Evolutionary conservation across 2,329 filamentous ascomycete species (phyloP).

Genomic region (Penicillium polonicum): DNA sequence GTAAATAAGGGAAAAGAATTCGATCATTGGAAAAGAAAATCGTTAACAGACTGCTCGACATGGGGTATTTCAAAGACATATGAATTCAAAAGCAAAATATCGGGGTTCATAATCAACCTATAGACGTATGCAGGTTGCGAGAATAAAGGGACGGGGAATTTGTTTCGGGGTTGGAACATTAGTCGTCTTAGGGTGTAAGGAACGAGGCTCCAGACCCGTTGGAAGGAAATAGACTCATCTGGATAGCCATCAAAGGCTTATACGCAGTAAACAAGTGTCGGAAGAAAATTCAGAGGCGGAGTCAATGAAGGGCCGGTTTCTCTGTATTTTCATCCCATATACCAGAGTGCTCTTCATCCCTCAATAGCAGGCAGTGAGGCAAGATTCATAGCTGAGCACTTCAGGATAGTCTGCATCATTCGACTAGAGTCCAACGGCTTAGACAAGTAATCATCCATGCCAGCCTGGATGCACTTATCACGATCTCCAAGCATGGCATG

Average conservation of each 20-base stretch:
- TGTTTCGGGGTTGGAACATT: too few relatives aligned
- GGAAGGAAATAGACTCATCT: neutral
- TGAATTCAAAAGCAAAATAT: neutral
- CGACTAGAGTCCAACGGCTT: slow-evolving; percentile 91
- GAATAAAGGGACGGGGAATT: neutral
- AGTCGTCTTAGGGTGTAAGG: neutral
- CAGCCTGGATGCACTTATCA: slow-evolving; percentile 90
- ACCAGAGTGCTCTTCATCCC: neutral
- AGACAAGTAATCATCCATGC: slow-evolving; percentile 96
- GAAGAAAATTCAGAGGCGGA: too few relatives aligned
- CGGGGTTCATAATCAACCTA: neutral
- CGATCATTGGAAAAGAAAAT: neutral
- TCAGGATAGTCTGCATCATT: slow-evolving; percentile 57
- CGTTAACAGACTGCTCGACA: neutral
- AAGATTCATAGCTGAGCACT: slow-evolving; percentile 21
- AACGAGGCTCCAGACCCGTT: too few relatives aligned
- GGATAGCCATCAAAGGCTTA: neutral
- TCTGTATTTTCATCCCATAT: neutral
- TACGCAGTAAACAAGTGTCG: too few relatives aligned
- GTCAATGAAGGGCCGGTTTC: neutral
- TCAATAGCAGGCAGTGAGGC: slow-evolving; percentile 10
- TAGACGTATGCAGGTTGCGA: neutral
- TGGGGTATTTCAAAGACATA: neutral
- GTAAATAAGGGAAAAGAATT: neutral
- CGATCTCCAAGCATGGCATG: slow-evolving; percentile 95